Evolutionary conservation across 768 basidiomycete genomes (phyloP).

Genomic region (Obba rivulosa): DNA sequence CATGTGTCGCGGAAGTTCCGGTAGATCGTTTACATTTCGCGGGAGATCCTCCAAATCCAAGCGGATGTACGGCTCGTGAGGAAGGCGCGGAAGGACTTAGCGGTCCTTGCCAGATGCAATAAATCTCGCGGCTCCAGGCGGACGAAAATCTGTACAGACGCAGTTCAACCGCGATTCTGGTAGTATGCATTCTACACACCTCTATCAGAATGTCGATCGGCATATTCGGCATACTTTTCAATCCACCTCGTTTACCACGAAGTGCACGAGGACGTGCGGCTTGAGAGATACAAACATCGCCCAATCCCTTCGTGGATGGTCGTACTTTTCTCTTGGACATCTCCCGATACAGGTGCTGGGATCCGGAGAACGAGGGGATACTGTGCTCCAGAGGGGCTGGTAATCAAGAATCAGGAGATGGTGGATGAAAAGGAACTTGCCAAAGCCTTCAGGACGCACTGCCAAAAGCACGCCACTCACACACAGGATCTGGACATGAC

Average conservation of each 20-base stretch:
- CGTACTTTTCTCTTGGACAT: too few relatives aligned
- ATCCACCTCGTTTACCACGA: conserved; percentile 6
- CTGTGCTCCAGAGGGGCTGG: too few relatives aligned
- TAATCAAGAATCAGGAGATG: too few relatives aligned
- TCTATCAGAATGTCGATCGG: conserved; percentile 14
- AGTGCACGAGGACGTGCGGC: neutral
- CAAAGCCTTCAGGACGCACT: too few relatives aligned
- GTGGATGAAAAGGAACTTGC: too few relatives aligned
- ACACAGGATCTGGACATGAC: too few relatives aligned
- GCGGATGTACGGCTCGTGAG: conserved; percentile 8
- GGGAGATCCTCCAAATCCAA: conserved; percentile 7
- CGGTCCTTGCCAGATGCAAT: conserved; percentile 11
- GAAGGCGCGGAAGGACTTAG: conserved; percentile 9
- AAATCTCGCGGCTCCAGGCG: conserved; percentile 12
- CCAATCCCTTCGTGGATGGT: too few relatives aligned
- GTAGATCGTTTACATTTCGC: conserved; percentile 8
- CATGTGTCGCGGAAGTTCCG: conserved; percentile 12
- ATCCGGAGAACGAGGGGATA: too few relatives aligned
- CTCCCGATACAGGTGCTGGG: too few relatives aligned
- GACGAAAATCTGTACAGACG: conserved; percentile 5
- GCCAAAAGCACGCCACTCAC: too few relatives aligned
- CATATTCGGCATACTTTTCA: conserved; percentile 12
- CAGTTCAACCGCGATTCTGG: neutral
- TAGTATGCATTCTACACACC: conserved; percentile 1
- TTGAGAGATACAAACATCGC: too few relatives aligned